Evolutionary conservation across 257 asterid genomes (phyloP).

Genomic region (Cynanchum wilfordii): DNA sequence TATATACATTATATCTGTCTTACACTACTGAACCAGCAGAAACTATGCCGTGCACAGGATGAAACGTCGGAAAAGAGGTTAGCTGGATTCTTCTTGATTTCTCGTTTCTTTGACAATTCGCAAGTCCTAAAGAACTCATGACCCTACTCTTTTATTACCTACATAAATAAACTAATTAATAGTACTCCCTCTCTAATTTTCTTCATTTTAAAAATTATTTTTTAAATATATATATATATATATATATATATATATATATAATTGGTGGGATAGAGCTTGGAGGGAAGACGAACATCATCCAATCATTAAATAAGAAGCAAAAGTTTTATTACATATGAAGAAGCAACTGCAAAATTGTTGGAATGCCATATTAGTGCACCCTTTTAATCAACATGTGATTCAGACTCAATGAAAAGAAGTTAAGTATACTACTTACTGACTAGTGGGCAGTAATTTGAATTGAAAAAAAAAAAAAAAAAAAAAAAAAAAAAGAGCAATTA

Average conservation of each 20-base stretch:
- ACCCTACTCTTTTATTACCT: not conserved
- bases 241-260: too few relatives aligned
- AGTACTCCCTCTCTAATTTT: too few relatives aligned
- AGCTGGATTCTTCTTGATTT: not conserved
- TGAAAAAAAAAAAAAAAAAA: not conserved
- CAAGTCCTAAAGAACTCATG: not conserved
- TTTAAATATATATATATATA: too few relatives aligned
- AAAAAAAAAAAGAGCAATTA: not conserved
- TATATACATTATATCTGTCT: too few relatives aligned
- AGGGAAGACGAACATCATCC: not conserved
- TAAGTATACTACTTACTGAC: too few relatives aligned
- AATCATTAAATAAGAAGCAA: not conserved
- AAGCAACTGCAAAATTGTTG: not conserved
- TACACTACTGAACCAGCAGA: not conserved
- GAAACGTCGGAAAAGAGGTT: not conserved
- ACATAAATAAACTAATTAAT: too few relatives aligned
- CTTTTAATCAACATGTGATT: not conserved
- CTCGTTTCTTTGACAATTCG: not conserved
- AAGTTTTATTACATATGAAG: not conserved
- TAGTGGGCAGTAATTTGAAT: too few relatives aligned
- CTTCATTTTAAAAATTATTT: too few relatives aligned
- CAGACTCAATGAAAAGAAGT: not conserved
- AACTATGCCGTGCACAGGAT: slow-evolving; percentile 5
- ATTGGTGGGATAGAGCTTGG: not conserved
- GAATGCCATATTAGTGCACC: too few relatives aligned